Evolutionary conservation across 495 filamentous ascomycete genomes (phyloP).

Genomic region (Neurospora sp.): DNA sequence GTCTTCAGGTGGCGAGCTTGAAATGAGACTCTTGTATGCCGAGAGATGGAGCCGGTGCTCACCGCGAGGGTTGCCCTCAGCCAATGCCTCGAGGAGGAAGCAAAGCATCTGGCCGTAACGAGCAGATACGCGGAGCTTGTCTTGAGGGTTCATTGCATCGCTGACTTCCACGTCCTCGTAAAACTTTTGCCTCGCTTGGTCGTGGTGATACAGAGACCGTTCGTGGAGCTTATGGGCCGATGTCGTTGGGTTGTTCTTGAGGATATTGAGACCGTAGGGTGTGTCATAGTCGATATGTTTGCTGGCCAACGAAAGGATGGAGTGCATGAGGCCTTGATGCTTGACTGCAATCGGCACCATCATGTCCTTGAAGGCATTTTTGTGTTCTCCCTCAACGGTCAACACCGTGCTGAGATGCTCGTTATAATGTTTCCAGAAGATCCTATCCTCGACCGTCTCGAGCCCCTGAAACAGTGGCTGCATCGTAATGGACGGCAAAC

Average conservation of each 20-base stretch:
- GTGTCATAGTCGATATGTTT: slow-evolving; percentile 61
- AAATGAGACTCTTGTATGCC: slow-evolving; percentile 63
- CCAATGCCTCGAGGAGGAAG: slow-evolving; percentile 70
- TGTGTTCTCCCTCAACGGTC: slow-evolving; percentile 73
- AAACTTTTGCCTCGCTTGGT: slow-evolving; percentile 50
- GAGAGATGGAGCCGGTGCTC: slow-evolving; percentile 75
- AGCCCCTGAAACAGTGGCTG: slow-evolving; percentile 76
- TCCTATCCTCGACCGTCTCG: slow-evolving; percentile 72
- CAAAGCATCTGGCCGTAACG: slow-evolving; percentile 65
- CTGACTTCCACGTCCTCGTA: slow-evolving; percentile 32
- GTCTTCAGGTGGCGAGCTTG: slow-evolving; percentile 46
- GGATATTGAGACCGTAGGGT: slow-evolving; percentile 36
- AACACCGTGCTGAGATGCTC: slow-evolving; percentile 70
- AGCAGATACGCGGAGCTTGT: slow-evolving; percentile 51
- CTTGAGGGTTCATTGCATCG: slow-evolving; percentile 29
- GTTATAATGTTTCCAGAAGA: slow-evolving; percentile 82
- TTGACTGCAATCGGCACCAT: slow-evolving; percentile 76
- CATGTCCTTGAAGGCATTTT: slow-evolving; percentile 84
- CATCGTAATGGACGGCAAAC: slow-evolving; percentile 51
- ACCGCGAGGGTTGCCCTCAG: slow-evolving; percentile 65
- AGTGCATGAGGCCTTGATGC: slow-evolving; percentile 86
- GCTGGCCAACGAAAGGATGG: slow-evolving; percentile 74
- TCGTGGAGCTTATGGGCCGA: slow-evolving; percentile 32
- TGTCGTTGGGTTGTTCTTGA: slow-evolving; percentile 32
- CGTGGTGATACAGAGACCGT: slow-evolving; percentile 49